A percentile compares a stretch with the other conserved stretches of the same genome.
Conservation (phyloP, 768 basidiomycete species). For the Agrocybe praecox region DNA sequence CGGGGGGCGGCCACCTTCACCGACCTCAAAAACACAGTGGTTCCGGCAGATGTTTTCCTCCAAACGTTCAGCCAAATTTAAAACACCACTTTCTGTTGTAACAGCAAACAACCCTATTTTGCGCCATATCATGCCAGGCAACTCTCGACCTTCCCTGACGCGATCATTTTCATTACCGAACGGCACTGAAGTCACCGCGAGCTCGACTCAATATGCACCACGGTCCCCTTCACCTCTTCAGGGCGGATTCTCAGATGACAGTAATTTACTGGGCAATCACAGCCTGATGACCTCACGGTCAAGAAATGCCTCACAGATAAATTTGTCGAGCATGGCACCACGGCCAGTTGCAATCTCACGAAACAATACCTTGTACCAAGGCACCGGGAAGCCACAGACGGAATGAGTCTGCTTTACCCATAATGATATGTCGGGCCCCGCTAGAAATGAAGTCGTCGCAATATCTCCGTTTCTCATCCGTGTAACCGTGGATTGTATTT, state of each 20-base stretch:
- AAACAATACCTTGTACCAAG: conserved; percentile 27
- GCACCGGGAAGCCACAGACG: conserved; percentile 17
- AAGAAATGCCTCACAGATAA: conserved; percentile 68
- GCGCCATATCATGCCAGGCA: conserved; percentile 27
- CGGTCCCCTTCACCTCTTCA: conserved; percentile 54
- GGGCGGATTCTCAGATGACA: conserved; percentile 37
- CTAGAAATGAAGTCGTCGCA: conserved; percentile 4
- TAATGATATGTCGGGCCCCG: conserved; percentile 1
- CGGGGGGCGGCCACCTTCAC: conserved; percentile 33
- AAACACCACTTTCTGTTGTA: conserved; percentile 24
- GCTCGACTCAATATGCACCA: conserved; percentile 41
- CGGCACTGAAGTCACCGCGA: conserved; percentile 26
- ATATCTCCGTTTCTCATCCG: conserved; percentile 5
- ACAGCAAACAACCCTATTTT: conserved; percentile 27
- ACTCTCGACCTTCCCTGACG: conserved; percentile 33
- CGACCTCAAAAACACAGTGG: conserved; percentile 33
- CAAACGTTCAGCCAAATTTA: conserved; percentile 23
- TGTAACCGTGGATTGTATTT: neutral
- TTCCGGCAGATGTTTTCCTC: conserved; percentile 35
- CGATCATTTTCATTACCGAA: conserved; percentile 38
- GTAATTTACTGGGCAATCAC: conserved; percentile 31
- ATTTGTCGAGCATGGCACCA: conserved; percentile 53
- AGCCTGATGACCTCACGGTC: conserved; percentile 58
- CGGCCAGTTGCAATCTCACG: conserved; percentile 38
- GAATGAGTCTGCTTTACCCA: conserved; percentile 11